Percentiles rank a stretch among this genome's conserved stretches.
phyloP scores from a whole-genome alignment of 371 early-diverging fungal species.

The Mucor circinelloides region DNA sequence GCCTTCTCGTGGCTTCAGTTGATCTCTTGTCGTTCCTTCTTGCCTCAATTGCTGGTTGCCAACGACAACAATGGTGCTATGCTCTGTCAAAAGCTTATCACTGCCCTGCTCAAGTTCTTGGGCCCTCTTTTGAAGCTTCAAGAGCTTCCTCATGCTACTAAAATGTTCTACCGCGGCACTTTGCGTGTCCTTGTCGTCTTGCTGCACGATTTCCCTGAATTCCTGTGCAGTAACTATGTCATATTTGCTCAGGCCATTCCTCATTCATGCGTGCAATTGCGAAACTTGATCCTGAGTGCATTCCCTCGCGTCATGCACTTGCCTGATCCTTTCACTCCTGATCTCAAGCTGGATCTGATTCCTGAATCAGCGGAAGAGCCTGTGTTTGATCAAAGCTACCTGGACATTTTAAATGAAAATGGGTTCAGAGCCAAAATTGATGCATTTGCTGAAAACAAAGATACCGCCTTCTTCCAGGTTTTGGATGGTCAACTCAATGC shows the following conservation, averaged over 20 bases:
- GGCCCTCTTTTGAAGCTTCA: slow-evolving; percentile 75
- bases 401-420: slow-evolving; percentile 48
- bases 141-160: slow-evolving; percentile 68
- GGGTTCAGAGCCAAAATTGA: slow-evolving; percentile 72
- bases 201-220: slow-evolving; percentile 97
- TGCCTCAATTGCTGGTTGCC: slow-evolving; percentile 77
- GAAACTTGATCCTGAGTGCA: slow-evolving; percentile 93
- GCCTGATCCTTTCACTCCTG: slow-evolving; percentile 94
- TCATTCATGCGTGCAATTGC: slow-evolving; percentile 87
- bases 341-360: slow-evolving; percentile 83
- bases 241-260: slow-evolving; percentile 91
- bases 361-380: slow-evolving; percentile 69
- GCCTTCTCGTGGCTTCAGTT: slow-evolving; percentile 95
- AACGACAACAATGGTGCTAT: slow-evolving; percentile 71
- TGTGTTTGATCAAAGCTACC: slow-evolving; percentile 57
- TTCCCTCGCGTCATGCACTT: slow-evolving; percentile 93
- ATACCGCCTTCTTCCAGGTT: slow-evolving; percentile 25
- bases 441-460: slow-evolving; percentile 61
- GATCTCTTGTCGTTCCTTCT: slow-evolving; percentile 86
- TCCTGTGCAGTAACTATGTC: slow-evolving; percentile 88
- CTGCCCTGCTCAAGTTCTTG: slow-evolving; percentile 82
- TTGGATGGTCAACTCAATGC: slow-evolving; percentile 33
- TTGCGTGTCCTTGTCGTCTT: slow-evolving; percentile 89
- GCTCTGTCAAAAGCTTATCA: slow-evolving; percentile 78
- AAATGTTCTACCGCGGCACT: slow-evolving; percentile 87